Conservation (phyloP, 225 moss, liverwort and hornwort species). For the Anthoceros angustus region DNA sequence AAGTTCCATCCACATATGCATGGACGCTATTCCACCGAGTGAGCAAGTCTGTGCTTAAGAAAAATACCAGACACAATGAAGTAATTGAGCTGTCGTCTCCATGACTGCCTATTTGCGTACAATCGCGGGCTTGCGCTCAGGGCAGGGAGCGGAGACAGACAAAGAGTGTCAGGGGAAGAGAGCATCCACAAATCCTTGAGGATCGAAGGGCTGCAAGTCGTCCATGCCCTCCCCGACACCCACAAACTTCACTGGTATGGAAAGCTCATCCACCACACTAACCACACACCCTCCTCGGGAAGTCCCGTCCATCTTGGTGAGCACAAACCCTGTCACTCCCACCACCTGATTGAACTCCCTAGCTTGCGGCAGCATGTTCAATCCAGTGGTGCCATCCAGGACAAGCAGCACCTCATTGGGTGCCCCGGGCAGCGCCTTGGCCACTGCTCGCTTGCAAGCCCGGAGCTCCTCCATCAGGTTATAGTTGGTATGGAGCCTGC, state of each 20-base stretch:
- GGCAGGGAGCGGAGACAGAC: background rate
- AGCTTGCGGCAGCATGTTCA: conserved; percentile 97
- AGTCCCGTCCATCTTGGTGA: conserved; percentile 95
- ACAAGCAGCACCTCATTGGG: conserved; percentile 96
- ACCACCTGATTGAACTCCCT: conserved; percentile 96
- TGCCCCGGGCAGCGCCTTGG: conserved; percentile 64
- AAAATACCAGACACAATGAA: background rate
- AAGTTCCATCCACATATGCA: conserved; percentile 13
- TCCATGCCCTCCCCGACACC: conserved; percentile 84
- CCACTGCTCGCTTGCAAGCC: conserved; percentile 70
- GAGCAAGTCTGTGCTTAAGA: background rate
- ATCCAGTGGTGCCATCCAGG: conserved; percentile 91
- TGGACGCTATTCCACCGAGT: conserved; percentile 12
- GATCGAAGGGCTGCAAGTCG: conserved; percentile 91
- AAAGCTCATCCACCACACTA: conserved; percentile 95
- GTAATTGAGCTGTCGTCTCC: background rate
- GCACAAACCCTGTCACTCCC: conserved; percentile 79
- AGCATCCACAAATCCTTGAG: conserved; percentile 77
- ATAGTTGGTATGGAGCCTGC: conserved; percentile 83
- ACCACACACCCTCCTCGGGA: conserved; percentile 96
- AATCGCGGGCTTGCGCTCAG: background rate
- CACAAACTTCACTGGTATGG: conserved; percentile 89
- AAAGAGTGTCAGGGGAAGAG: conserved; percentile 51
- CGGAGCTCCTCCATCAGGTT: conserved; percentile 97
- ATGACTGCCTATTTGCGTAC: background rate